Base-by-base conservation (phyloP, 2,329 filamentous ascomycete genomes). In the Phoma sp. region DNA sequence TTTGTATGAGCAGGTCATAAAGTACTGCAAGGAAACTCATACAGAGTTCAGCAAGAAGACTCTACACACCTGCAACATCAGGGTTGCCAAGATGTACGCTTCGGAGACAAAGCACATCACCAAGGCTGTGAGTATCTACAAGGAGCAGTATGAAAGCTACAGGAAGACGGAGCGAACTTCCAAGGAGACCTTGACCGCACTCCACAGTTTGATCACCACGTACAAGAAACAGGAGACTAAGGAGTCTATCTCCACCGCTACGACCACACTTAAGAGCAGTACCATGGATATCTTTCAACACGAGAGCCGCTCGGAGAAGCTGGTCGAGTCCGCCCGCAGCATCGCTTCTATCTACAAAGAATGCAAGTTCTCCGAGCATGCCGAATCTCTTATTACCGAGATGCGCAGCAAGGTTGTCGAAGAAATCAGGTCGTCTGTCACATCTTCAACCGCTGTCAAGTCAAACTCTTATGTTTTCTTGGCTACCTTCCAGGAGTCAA, bases 11-110 rank as follows among this genome's bases (percentile, higher is more conserved):
- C 30, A 60, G 37, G 57, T 62, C 26, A 62, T 66, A 45, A 59
- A 64, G 42, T 63, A 62, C 51, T 62, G 61, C 47, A 63, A 66
- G 30, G 52, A 64, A 33, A 61, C 56, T 10, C 60, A 61, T 43
- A 53, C 58, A 0, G 56, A 63, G 47, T 66, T 63, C 52, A 61
- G 45, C 40, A 57, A 59, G 49, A 60, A 51, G 28, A 75, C 76
- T 1, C 61, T 80, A 11, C 74, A 74, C 17, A 80, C 74, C 0
- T 76, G 83, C 60, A 83, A 81, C 67, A 81, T 78, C 58, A 77
- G 80, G 7, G 71, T 83, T 20, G 80, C 81, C 2, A 78, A 76
- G 63, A 61, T 83, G 15, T 83, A 83, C 46, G 62, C 72, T 0
- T 72, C 69, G 2, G 74, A 73, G 30, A 70, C 69, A 20, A 76